Conservation (phyloP, 2,329 filamentous ascomycete genomes). For the Colletotrichum sp. region DNA sequence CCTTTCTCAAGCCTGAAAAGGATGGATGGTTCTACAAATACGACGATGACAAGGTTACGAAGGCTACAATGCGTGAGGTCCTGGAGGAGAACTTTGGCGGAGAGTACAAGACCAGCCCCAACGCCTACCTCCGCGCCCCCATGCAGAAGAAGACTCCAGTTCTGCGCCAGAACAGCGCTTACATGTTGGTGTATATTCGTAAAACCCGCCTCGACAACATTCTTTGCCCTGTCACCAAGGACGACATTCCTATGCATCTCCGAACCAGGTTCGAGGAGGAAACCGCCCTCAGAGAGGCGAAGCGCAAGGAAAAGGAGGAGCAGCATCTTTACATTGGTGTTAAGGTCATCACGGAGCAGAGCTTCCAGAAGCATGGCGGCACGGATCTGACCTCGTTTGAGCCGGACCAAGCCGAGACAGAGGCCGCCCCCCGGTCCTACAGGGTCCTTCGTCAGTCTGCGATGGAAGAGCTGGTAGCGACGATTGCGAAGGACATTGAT, state of each 20-base stretch:
- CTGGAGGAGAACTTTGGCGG: conserved; percentile 97
- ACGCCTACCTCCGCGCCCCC: conserved; percentile 45
- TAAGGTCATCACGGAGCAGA: conserved; percentile 79
- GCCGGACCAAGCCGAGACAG: conserved; percentile 59
- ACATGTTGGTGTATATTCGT: conserved; percentile 98
- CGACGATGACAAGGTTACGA: conserved; percentile 97
- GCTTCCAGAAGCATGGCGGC: conserved; percentile 80
- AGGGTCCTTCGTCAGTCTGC: conserved; percentile 77
- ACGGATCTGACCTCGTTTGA: conserved; percentile 83
- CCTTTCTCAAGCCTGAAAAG: conserved; percentile 91
- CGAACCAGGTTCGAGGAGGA: conserved; percentile 77
- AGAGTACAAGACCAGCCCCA: conserved; percentile 67
- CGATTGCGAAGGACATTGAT: conserved; percentile 73
- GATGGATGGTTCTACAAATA: conserved; percentile 97
- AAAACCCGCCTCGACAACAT: conserved; percentile 85
- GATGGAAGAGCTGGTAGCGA: conserved; percentile 74
- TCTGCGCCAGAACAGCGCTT: conserved; percentile 81
- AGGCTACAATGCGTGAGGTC: conserved; percentile 87
- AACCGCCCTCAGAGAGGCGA: conserved; percentile 74
- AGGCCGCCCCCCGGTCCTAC: conserved; percentile 74
- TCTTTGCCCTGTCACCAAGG: conserved; percentile 74
- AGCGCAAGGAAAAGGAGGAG: conserved; percentile 88
- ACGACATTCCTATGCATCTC: conserved; percentile 83
- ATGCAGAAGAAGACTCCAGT: conserved; percentile 62
- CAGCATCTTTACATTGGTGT: conserved; percentile 91